phyloP scores from a whole-genome alignment of 2,329 filamentous ascomycete genomes.

The Phaeosphaeria sp. region DNA sequence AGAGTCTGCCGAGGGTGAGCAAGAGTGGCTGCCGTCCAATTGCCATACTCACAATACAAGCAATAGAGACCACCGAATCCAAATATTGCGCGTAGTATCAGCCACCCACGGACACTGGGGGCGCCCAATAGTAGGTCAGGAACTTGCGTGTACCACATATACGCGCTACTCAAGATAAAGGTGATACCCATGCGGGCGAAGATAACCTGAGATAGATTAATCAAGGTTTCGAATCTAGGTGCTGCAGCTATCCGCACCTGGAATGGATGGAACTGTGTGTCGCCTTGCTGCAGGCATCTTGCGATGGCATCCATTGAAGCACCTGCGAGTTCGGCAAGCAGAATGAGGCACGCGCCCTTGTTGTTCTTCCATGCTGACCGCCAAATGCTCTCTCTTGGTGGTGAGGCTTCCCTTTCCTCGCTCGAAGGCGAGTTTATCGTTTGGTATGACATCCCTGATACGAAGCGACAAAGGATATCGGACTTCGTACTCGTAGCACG shows the following conservation, averaged over 20 bases:
- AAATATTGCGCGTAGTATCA: slow-evolving; percentile 18
- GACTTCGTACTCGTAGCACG: no score
- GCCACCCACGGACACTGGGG: slow-evolving; percentile 13
- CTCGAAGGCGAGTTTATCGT: not conserved
- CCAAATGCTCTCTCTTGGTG: slow-evolving; percentile 9
- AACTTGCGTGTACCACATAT: slow-evolving; percentile 70
- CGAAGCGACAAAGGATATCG: no score
- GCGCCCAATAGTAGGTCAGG: slow-evolving; percentile 21
- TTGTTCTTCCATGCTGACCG: slow-evolving; percentile 14
- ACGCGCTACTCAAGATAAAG: slow-evolving; percentile 66
- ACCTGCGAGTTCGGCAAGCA: slow-evolving; percentile 13
- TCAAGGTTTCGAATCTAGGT: not conserved
- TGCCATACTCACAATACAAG: slow-evolving; percentile 20
- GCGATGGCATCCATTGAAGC: slow-evolving; percentile 19
- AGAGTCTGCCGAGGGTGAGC: slow-evolving; percentile 61
- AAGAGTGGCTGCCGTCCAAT: not conserved
- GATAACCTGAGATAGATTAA: slow-evolving; percentile 62
- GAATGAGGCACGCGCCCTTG: slow-evolving; percentile 17
- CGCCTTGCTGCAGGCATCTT: slow-evolving; percentile 16
- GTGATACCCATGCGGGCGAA: slow-evolving; percentile 79
- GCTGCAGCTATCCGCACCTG: slow-evolving; percentile 3
- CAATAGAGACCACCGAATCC: slow-evolving; percentile 22
- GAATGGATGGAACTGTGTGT: slow-evolving; percentile 17
- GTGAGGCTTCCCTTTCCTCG: not conserved
- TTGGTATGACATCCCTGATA: not conserved